Percentiles rank a stretch among this genome's conserved stretches.
Conservation (phyloP, 2,329 filamentous ascomycete species). For the Exophiala sp. region DNA sequence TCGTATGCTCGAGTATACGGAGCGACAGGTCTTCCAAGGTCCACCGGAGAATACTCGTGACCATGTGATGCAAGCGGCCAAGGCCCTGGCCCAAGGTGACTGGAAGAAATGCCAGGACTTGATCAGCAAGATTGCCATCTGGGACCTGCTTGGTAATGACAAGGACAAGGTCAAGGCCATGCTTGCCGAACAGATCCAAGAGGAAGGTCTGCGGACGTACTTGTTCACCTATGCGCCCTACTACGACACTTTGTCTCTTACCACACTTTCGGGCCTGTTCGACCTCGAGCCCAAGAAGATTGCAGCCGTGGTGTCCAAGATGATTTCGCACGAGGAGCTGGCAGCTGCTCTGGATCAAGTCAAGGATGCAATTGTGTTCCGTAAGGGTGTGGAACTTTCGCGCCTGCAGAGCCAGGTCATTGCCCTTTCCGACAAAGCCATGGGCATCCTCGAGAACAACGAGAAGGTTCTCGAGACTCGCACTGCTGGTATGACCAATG, state of each 20-base stretch:
- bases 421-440: constrained; percentile 92
- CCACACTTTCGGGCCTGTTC: constrained; percentile 87
- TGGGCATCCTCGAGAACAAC: constrained; percentile 90
- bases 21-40: constrained; percentile 97
- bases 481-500: constrained; percentile 90
- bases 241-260: constrained; percentile 90
- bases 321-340: constrained; percentile 99
- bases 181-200: constrained; percentile 97
- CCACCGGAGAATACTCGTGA: constrained; percentile 98
- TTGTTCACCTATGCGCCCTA: constrained; percentile 99
- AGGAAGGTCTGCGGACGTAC: constrained; percentile 95
- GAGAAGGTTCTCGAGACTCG: constrained; percentile 95
- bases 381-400: constrained; percentile 97
- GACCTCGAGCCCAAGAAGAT: constrained; percentile 89
- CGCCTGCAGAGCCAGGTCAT: constrained; percentile 91
- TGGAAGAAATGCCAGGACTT: constrained; percentile 96
- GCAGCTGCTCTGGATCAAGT: constrained; percentile 95
- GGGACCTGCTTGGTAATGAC: constrained; percentile 87
- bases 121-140: constrained; percentile 98
- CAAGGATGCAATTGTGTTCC: constrained; percentile 95
- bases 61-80: constrained; percentile 98
- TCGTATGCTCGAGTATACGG: constrained; percentile 98
- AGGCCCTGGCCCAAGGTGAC: constrained; percentile 91
- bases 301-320: constrained; percentile 91
- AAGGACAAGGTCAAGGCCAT: constrained; percentile 85